phyloP scores from a whole-genome alignment of 768 basidiomycete species.

The Pleurotus tuoliensis region DNA sequence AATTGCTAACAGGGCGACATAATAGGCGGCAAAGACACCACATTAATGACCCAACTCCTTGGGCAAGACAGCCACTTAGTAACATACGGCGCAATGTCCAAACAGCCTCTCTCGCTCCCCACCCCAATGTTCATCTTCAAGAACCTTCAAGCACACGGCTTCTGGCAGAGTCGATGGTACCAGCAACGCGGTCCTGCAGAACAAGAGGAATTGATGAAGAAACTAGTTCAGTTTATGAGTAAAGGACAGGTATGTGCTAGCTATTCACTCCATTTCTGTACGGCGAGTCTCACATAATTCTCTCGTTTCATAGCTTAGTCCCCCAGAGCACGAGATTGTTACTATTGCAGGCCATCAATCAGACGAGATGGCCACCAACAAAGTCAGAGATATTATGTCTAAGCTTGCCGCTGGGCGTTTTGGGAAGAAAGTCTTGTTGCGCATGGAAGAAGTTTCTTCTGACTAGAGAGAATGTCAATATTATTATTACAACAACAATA shows the following conservation, averaged over 20 bases:
- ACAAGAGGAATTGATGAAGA: conserved; percentile 45
- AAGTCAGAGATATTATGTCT: conserved; percentile 45
- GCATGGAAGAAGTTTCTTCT: conserved; percentile 22
- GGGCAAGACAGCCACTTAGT: conserved; percentile 70
- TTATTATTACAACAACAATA: too few species aligned
- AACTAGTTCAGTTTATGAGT: conserved; percentile 49
- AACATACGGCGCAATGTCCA: conserved; percentile 91
- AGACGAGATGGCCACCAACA: conserved; percentile 35
- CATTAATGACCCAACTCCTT: conserved; percentile 63
- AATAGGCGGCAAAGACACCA: conserved; percentile 59
- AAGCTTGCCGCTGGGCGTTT: conserved; percentile 32
- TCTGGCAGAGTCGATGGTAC: conserved; percentile 79
- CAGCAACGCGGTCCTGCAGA: conserved; percentile 41
- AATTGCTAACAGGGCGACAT: not conserved
- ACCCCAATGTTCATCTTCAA: conserved; percentile 84
- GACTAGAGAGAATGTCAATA: conserved; percentile 9
- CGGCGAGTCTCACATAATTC: conserved; percentile 3
- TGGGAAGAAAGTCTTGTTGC: conserved; percentile 41
- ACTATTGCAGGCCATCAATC: conserved; percentile 37
- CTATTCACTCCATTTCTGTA: not conserved
- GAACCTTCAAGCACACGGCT: conserved; percentile 71
- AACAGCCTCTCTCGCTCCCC: conserved; percentile 71
- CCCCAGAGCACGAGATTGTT: conserved; percentile 68
- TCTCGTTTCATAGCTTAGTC: conserved; percentile 46
- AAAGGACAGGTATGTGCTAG: conserved; percentile 43